Evolutionary conservation across 2,329 filamentous ascomycete species (phyloP).

Genomic region (Apiospora kogelbergensis): DNA sequence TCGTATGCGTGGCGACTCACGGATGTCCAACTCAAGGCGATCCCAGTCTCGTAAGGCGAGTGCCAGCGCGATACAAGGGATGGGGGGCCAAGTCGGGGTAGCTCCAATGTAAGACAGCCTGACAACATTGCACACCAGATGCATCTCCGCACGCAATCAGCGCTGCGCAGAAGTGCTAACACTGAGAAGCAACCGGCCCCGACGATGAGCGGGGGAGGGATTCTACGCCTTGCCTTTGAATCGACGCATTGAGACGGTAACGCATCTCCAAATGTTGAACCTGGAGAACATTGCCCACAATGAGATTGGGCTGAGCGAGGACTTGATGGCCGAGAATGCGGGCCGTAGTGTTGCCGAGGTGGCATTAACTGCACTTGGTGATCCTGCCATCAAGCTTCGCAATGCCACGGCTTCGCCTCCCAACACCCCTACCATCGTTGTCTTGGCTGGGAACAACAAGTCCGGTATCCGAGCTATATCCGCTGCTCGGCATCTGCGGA

Average conservation of each 20-base stretch:
- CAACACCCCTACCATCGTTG: conserved; percentile 52
- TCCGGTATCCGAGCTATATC: conserved; percentile 82
- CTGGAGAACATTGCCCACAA: conserved; percentile 88
- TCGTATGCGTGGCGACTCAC: conserved; percentile 52
- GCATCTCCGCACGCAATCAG: conserved; percentile 12
- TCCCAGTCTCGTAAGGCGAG: conserved; percentile 61
- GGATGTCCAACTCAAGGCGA: conserved; percentile 46
- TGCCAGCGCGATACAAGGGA: conserved; percentile 30
- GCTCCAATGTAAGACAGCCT: conserved; percentile 41
- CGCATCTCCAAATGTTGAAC: conserved; percentile 83
- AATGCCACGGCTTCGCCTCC: conserved; percentile 34
- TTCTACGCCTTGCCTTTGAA: conserved; percentile 52
- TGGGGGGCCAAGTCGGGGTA: conserved; percentile 46
- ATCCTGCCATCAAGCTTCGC: conserved; percentile 59
- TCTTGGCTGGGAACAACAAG: conserved; percentile 95
- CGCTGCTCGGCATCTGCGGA: conserved; percentile 82
- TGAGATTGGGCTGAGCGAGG: conserved; percentile 82
- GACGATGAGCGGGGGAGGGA: conserved; percentile 33
- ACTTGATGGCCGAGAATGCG: conserved; percentile 89
- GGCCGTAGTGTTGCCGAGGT: conserved; percentile 87
- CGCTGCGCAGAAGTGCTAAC: conserved; percentile 24
- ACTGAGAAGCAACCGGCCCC: conserved; percentile 36
- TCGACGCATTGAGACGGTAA: conserved; percentile 61
- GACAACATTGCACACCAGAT: conserved; percentile 19
- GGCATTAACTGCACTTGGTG: conserved; percentile 66